Base-by-base conservation (phyloP, 371 early-diverging fungal species). In the Mortierella sp. region DNA sequence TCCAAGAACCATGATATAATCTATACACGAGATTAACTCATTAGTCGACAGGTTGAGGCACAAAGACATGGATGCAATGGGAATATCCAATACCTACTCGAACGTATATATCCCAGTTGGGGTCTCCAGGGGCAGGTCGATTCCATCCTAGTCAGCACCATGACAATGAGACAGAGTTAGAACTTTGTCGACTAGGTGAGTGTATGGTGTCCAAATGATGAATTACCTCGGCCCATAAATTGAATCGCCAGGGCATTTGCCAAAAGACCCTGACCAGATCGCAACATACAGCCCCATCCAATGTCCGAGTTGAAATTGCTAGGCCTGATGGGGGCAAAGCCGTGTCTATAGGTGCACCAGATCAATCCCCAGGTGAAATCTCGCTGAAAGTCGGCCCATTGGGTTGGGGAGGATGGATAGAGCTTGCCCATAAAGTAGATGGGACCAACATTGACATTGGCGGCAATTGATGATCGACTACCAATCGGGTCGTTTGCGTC, bases 231-330 rank as follows among this genome's bases (percentile, higher is more conserved):
- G 6, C 91, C 91, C 67, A 94, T 78, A 34, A 82, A 78, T 54
- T 90, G 91, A 12, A 91, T 70, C 54, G 94, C 71, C 12, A 96
- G 79, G 0, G 96, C 90, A 66, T 94, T 94, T 1, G 94, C 94
- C 51, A 98, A 81, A 54, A 98, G 79, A 78, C 94, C 94, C 74
- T 98, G 98, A 0, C 96, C 97, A 39, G 94, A 93, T 28, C 98
- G 80, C 44, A 98, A 80, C 98, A 98, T 98, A 80, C 98, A 98
- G 0, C 98, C 98, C 96, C 96, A 96, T 2, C 96, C 97, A 41
- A 90, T 88, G 60, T 94, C 98, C 1, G 92, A 88, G 25, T 93
- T 95, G 67, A 89, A 94, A 29, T 80, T 82, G 22, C 92, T 88
- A n/a, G 92, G 88, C 54, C 88, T 81, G 55, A 96, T 94, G 3